phyloP scores from a whole-genome alignment of 179 eudicot species.

The Silene vulgaris region DNA sequence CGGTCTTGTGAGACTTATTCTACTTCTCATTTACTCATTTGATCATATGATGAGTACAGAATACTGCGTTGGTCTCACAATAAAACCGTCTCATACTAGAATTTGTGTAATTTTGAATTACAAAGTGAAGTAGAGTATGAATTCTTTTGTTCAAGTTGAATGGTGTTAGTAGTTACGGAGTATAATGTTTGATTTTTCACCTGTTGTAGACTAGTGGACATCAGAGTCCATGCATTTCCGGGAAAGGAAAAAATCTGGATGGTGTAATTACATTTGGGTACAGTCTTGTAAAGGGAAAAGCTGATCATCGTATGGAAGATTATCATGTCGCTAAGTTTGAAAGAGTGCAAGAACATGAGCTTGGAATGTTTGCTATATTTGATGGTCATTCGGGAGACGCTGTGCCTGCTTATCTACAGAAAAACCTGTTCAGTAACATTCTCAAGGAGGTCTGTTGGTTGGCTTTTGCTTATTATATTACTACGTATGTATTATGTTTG shows the following conservation, averaged over 20 bases:
- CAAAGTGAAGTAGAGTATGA: not conserved
- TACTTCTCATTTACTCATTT: not conserved
- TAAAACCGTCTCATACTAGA: not conserved
- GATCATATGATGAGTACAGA: not conserved
- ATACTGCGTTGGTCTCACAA: not conserved
- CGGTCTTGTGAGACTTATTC: not conserved
- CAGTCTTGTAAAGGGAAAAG: slow-evolving; percentile 63
- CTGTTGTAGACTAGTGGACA: slow-evolving; percentile 25
- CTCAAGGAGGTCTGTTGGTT: slow-evolving; percentile 52
- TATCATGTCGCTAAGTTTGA: slow-evolving; percentile 65
- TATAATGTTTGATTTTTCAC: not conserved
- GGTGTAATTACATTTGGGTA: slow-evolving; percentile 51
- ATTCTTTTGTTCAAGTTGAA: not conserved
- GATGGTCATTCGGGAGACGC: slow-evolving; percentile 69
- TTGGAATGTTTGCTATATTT: slow-evolving; percentile 69
- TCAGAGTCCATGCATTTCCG: slow-evolving; percentile 33
- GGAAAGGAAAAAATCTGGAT: slow-evolving; percentile 52
- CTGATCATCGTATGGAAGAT: slow-evolving; percentile 78
- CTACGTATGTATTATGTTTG: too few species aligned
- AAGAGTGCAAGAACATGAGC: slow-evolving; percentile 39
- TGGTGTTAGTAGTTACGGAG: not conserved
- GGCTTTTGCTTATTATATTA: not conserved
- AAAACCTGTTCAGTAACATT: slow-evolving; percentile 54
- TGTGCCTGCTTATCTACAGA: slow-evolving; percentile 57
- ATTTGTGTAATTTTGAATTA: not conserved